Evolutionary conservation across 306 rosid species (phyloP).

Genomic region (Acacia acuminata): DNA sequence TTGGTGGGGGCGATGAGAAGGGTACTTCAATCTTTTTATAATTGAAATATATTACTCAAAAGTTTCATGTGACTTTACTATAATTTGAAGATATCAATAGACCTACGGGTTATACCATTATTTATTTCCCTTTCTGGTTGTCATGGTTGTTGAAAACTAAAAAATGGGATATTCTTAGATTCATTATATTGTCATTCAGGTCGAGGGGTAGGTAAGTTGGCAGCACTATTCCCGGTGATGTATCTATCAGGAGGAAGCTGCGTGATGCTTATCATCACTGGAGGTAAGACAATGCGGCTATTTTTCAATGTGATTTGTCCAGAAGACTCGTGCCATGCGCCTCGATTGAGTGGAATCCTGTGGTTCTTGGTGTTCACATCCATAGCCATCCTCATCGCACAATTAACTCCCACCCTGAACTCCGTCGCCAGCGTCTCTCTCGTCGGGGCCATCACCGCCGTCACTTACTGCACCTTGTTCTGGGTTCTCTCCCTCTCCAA

Average conservation of each 20-base stretch:
- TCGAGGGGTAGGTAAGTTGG: slow-evolving; percentile 35
- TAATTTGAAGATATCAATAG: too few relatives aligned
- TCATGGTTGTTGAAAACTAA: background rate
- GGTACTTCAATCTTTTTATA: too few relatives aligned
- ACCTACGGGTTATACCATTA: too few relatives aligned
- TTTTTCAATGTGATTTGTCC: slow-evolving; percentile 45
- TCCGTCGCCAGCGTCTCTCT: slow-evolving; percentile 57
- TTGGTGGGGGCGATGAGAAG: too few relatives aligned
- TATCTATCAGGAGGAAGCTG: slow-evolving; percentile 53
- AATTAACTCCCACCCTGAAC: slow-evolving; percentile 56
- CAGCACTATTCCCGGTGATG: slow-evolving; percentile 53
- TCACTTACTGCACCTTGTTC: slow-evolving; percentile 46
- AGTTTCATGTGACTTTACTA: too few relatives aligned
- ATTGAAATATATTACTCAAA: too few relatives aligned
- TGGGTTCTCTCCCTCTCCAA: slow-evolving; percentile 57
- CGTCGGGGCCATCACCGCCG: slow-evolving; percentile 42
- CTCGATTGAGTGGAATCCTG: slow-evolving; percentile 29
- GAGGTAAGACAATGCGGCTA: slow-evolving; percentile 44
- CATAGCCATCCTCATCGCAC: slow-evolving; percentile 56
- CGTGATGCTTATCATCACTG: slow-evolving; percentile 42
- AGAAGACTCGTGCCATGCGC: slow-evolving; percentile 27
- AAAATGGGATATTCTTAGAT: background rate
- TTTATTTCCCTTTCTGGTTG: too few relatives aligned
- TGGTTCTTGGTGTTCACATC: slow-evolving; percentile 64
- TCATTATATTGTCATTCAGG: slow-evolving; percentile 5